phyloP scores from a whole-genome alignment of 1,284 basidiomycete genomes.

The Athelia psychrophila region DNA sequence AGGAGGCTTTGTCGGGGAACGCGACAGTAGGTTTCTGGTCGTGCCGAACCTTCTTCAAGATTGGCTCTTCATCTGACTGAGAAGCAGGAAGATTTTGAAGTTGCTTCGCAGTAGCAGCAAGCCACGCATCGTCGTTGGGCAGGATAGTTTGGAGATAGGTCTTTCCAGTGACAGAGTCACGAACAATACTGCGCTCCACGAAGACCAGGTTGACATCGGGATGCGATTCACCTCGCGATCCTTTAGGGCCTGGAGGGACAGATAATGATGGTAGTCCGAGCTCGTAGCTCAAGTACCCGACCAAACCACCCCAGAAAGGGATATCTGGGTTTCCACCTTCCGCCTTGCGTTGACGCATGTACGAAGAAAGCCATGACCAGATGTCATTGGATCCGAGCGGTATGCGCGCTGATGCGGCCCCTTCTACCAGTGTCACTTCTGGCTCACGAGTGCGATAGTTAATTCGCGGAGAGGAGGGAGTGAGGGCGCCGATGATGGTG shows the following conservation, averaged over 20 bases:
- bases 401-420: constrained; percentile 26
- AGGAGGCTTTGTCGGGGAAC: constrained; percentile 55
- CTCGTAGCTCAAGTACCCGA: constrained; percentile 75
- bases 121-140: constrained; percentile 57
- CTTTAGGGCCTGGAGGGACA: constrained; percentile 24
- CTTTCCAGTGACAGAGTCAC: constrained; percentile 49
- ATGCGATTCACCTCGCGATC: constrained; percentile 30
- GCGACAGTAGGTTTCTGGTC: constrained; percentile 33
- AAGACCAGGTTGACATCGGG: constrained; percentile 73
- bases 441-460: constrained; percentile 52
- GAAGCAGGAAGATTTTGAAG: constrained; percentile 17
- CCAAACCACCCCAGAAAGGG: constrained; percentile 79
- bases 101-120: constrained; percentile 34
- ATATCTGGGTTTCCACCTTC: constrained; percentile 43
- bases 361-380: constrained; percentile 71
- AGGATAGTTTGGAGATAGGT: constrained; percentile 64
- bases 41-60: constrained; percentile 16
- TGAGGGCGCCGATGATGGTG: constrained; percentile 64
- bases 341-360: constrained; percentile 53
- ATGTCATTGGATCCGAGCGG: constrained; percentile 44
- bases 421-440: constrained; percentile 39
- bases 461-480: constrained; percentile 50
- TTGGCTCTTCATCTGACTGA: constrained; percentile 12
- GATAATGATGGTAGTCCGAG: constrained; percentile 58
- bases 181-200: constrained; percentile 70